phyloP scores from a whole-genome alignment of 2,329 filamentous ascomycete genomes.

The Aspergillus ibericus region DNA sequence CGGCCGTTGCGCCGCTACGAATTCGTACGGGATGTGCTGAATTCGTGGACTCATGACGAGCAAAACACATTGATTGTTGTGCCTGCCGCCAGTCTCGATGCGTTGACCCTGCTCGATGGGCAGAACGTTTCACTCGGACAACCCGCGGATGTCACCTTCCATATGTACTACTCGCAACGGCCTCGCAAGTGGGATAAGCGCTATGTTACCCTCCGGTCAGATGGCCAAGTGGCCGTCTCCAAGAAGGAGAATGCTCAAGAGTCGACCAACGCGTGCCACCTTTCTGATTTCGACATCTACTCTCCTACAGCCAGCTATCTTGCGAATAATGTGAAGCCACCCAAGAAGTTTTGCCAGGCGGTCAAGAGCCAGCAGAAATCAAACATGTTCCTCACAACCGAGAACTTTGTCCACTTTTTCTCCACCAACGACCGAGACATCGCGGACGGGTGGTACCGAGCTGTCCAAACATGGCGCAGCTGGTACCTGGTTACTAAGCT shows the following conservation, averaged over 20 bases:
- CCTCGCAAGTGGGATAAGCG: slow-evolving; percentile 88
- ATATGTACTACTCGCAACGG: slow-evolving; percentile 77
- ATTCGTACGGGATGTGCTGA: slow-evolving; percentile 80
- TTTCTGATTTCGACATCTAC: slow-evolving; percentile 93
- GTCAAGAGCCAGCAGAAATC: slow-evolving; percentile 92
- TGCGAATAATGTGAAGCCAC: slow-evolving; percentile 72
- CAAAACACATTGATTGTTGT: slow-evolving; percentile 73
- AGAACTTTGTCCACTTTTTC: slow-evolving; percentile 92
- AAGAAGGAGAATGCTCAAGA: slow-evolving; percentile 75
- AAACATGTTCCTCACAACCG: slow-evolving; percentile 74
- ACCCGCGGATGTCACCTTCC: slow-evolving; percentile 66
- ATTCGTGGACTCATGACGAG: slow-evolving; percentile 83
- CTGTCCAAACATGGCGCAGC: slow-evolving; percentile 79
- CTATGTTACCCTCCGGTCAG: slow-evolving; percentile 69
- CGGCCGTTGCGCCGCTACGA: slow-evolving; percentile 84
- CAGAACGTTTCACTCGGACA: slow-evolving; percentile 62
- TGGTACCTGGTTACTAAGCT: slow-evolving; percentile 83
- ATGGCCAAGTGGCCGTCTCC: slow-evolving; percentile 69
- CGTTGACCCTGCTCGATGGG: slow-evolving; percentile 56
- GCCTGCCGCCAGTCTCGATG: slow-evolving; percentile 56
- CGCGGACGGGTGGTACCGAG: slow-evolving; percentile 68
- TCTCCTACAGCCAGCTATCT: slow-evolving; percentile 67
- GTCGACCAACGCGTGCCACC: slow-evolving; percentile 69
- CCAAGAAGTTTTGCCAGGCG: slow-evolving; percentile 81
- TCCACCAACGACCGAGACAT: slow-evolving; percentile 69